Evolutionary conservation across 768 basidiomycete genomes (phyloP).

Genomic region (Lepiota subincarnata): DNA sequence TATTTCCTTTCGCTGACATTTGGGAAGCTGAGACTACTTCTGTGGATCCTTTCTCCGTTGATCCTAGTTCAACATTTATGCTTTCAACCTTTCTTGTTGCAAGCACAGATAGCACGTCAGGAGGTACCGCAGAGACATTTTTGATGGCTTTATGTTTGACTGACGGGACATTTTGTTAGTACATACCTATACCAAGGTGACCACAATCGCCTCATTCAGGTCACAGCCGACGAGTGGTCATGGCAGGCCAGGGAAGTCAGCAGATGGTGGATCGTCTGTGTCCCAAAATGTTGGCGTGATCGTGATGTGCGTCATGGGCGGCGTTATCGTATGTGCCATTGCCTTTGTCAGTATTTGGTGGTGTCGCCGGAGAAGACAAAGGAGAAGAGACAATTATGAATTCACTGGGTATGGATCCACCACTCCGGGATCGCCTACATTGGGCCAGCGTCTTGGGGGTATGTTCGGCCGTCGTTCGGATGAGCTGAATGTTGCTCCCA

Average conservation of each 20-base stretch:
- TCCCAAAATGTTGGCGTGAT: constrained; percentile 1
- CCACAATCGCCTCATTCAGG: background rate
- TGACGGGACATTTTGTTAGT: background rate
- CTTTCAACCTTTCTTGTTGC: background rate
- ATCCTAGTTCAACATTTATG: background rate
- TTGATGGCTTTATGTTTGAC: background rate
- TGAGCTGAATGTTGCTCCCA: background rate
- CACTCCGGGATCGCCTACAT: background rate
- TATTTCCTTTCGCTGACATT: background rate
- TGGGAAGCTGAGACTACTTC: background rate
- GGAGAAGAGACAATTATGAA: background rate
- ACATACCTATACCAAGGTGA: background rate
- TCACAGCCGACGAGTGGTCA: background rate
- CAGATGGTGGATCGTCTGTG: background rate
- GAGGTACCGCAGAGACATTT: background rate
- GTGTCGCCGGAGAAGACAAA: background rate
- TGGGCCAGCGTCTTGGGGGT: background rate
- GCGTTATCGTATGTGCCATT: background rate
- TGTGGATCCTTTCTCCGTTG: background rate
- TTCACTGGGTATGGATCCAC: background rate
- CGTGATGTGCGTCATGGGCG: background rate
- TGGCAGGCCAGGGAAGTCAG: background rate
- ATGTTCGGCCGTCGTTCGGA: background rate
- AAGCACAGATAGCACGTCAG: background rate
- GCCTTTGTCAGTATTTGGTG: background rate